Evolutionary conservation across 495 filamentous ascomycete genomes (phyloP), one percentile per base, ranked within the genome.

Genomic region (Chaetomium fimeti): DNA sequence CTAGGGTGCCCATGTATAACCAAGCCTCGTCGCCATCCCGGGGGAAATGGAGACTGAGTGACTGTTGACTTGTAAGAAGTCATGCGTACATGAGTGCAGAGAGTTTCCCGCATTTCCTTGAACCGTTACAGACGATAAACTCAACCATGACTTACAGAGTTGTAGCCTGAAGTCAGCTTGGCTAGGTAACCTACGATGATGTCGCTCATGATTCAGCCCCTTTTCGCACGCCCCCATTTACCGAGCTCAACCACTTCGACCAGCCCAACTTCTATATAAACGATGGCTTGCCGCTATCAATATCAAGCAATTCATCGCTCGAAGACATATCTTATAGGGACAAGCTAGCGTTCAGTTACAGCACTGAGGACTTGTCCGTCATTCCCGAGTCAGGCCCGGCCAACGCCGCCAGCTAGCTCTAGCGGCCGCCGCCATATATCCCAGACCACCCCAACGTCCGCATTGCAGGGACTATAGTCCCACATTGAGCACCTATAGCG

Each of bases 291-390:
- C 62, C 71, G 20, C 45, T 76, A 20, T 68, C 73, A 40, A 65
- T 76, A 48, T 74, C 80, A 18, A 77, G 78, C 15, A 65, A 70
- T 8, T 60, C 75, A 29, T 67, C 72, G 15, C 60, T 71, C 28
- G 65, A 70, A 61, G 81, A 79, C 64, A 58, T 78, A 59, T 72
- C 76, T 2, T 84, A 83, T 53, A 79, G 78, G n/a, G 79, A 79
- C 38, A 81, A 76, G 53, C 75, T 78, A 13, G 76, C 82, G 11
- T 84, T 85, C 71, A 82, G 78, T 71, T 84, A 83, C 77, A 84
- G 82, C 74, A 81, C 81, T 67, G 82, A 84, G 70, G 75, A 82
- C 53, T 63, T 84, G 53, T 81, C 82, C 54, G 68, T 79, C 66
- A 67, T 75, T 60, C 74, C 74, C 15, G 77, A 79, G 32, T 67